Base-by-base conservation (phyloP, 2,329 filamentous ascomycete species). In the Biscogniauxia marginata region DNA sequence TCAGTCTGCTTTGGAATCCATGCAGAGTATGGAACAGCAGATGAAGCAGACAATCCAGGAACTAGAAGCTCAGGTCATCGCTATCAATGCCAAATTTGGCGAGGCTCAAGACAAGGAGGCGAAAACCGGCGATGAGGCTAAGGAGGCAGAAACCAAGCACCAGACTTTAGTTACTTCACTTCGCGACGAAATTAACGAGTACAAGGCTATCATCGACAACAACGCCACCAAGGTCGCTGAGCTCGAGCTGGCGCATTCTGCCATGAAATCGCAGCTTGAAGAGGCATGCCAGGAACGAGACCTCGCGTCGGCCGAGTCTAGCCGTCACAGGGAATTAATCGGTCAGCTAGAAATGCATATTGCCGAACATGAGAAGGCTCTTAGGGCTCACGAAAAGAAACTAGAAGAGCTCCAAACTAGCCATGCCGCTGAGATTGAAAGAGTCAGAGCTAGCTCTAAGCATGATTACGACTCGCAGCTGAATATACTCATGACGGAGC, bases 121-220 rank as follows among this genome's bases (percentile, higher is more conserved):
- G 7, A 67, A 70, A 30, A 73, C 71, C 13, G 74, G 73, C 6
- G 73, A 76, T 1, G 71, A 83, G 21, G 75, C 80, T 24, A 74
- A 72, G 53, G 81, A 84, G 57, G 75, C 72, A 2, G 74, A 81
- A 34, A 72, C 73, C 44, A 80, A 82, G 67, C 85, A 90, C 58
- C 76, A 87, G 56, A 78, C 82, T 34, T 75, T 87, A 49, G 75
- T 90, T 30, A 75, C 79, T 34, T 79, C 78, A 46, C 74, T 97
- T 45, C 88, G 89, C 60, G 80, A 75, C 57, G 88, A 96, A 69
- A 87, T 97, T 52, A 86, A 93, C 51, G 86, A 91, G 68, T 92
- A 96, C 75, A 93, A 90, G 74, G 76, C 81, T 3, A 84, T 89
- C 39, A 87, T 96, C 65, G 81, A 83, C 60, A 81, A 78, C 62